Evolutionary conservation across 2,329 filamentous ascomycete species (phyloP).

Genomic region (Rugonectria rugulosa): DNA sequence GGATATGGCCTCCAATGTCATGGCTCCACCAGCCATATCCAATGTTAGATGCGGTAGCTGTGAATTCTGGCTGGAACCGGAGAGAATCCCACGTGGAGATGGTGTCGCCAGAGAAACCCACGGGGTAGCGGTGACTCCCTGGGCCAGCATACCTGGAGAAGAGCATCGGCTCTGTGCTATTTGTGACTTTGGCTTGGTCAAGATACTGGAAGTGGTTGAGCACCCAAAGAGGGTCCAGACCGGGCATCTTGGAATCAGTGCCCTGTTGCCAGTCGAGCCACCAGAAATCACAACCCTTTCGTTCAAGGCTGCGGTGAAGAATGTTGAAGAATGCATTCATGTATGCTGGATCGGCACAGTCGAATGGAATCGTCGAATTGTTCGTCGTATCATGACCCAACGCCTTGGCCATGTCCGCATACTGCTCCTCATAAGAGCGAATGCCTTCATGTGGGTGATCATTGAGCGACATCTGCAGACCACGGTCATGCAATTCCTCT

Average conservation of each 20-base stretch:
- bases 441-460: constrained; percentile 69
- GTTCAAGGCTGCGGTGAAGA: constrained; percentile 62
- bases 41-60: constrained; percentile 70
- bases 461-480: constrained; percentile 64
- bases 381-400: constrained; percentile 58
- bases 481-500: constrained; percentile 57
- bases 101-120: constrained; percentile 71
- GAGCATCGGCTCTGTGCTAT: constrained; percentile 54
- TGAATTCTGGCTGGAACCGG: constrained; percentile 72
- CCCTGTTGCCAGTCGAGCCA: constrained; percentile 76
- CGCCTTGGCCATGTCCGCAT: constrained; percentile 60
- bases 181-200: constrained; percentile 49
- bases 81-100: constrained; percentile 67
- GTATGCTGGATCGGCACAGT: constrained; percentile 61
- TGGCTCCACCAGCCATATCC: constrained; percentile 75
- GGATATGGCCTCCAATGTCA: constrained; percentile 71
- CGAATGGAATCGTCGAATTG: constrained; percentile 62
- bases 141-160: constrained; percentile 70
- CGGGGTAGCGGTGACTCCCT: constrained; percentile 69
- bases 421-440: constrained; percentile 62
- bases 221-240: constrained; percentile 69
- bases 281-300: constrained; percentile 68
- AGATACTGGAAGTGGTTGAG: constrained; percentile 71
- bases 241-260: constrained; percentile 58
- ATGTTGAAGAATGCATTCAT: constrained; percentile 66